Evolutionary conservation across 176 grass and related monocot genomes (phyloP).

Genomic region (Hsuehochloa calcarea): DNA sequence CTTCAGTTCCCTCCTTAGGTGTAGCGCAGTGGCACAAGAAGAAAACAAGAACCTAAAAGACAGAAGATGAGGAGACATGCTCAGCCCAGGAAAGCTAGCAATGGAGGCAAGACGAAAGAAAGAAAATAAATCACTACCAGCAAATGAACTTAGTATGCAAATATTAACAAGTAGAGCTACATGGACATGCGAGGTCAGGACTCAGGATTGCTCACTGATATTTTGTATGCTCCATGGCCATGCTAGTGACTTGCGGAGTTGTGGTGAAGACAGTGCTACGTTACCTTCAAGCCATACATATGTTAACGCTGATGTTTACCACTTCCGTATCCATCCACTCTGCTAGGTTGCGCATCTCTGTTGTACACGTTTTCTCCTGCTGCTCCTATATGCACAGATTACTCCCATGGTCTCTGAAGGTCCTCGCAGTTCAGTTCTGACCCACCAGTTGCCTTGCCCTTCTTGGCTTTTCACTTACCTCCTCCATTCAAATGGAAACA

Average conservation of each 20-base stretch:
- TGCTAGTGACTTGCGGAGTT: slow-evolving; percentile 6
- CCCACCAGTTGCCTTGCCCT: slow-evolving; percentile 4
- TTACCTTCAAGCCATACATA: slow-evolving; percentile 25
- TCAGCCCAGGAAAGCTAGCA: slow-evolving; percentile 22
- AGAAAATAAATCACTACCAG: neutral
- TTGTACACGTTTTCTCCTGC: slow-evolving; percentile 7
- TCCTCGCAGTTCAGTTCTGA: slow-evolving; percentile 11
- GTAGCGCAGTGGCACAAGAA: neutral
- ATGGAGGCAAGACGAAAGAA: neutral
- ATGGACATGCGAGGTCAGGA: slow-evolving; percentile 9
- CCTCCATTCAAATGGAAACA: slow-evolving; percentile 10
- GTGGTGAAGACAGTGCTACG: slow-evolving; percentile 28
- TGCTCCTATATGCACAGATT: neutral
- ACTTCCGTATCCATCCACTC: slow-evolving; percentile 25
- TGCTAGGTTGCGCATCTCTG: neutral
- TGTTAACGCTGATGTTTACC: neutral
- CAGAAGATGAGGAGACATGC: slow-evolving; percentile 38
- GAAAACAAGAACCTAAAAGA: slow-evolving; percentile 34
- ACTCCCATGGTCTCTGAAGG: slow-evolving; percentile 1
- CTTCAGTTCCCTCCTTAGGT: slow-evolving; percentile 19
- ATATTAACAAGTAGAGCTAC: neutral
- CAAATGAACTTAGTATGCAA: slow-evolving; percentile 21
- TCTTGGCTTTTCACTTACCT: slow-evolving; percentile 4
- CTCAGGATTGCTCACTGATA: slow-evolving; percentile 30
- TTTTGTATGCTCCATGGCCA: slow-evolving; percentile 26